Base-by-base conservation (phyloP, 2,329 filamentous ascomycete species). In the Xylaria sp. region DNA sequence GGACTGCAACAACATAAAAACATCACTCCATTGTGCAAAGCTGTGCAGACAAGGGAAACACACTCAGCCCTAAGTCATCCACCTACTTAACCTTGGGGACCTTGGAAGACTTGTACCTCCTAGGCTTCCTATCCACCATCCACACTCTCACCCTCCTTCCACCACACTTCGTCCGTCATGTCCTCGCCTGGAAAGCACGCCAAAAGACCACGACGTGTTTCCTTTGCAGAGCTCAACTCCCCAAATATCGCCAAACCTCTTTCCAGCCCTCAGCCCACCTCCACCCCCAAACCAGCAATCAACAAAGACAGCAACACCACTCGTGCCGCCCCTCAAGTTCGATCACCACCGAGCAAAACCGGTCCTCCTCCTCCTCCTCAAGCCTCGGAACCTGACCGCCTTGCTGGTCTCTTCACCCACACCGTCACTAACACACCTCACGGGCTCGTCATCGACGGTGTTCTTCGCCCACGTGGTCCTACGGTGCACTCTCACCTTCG, bases 361-460 rank as follows among this genome's bases (percentile, higher is more conserved):
- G 1, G 37, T 20, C 58, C 63, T 64, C 3, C 52, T 20, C 58
- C 63, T 64, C 3, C 52, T 48, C 13, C 37, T n/a, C 25, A 32
- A 37, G 15, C 23, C 7, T 10, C 46, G 10, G 7, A n/a, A 48
- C 13, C 18, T 13, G 65, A 56, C 37, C 20, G 12, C 15, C 13
- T 59, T 37, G 37, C 63, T 20, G 58, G 46, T 3, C 28, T 62
- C 3, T 62, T 60, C 56, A 54, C 23, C 23, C 63, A 70, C 23
- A 68, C 65, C 13, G 72, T 73, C 63, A 64, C 62, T 8, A 72
- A 70, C 15, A 73, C 72, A 48, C 68, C 70, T 13, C 51, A 56
- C 2, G 72, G 72, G 2, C 72, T 73, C 20, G 60, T 73, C 28
- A 59, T 73, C n/a, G 65, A 73, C 71, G 71, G 71, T 32, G 46